These are phyloP conservation scores for Uronychia setigera DNA, from an alignment of 73 alveolate species.

Conservation along the genomic window DNA sequence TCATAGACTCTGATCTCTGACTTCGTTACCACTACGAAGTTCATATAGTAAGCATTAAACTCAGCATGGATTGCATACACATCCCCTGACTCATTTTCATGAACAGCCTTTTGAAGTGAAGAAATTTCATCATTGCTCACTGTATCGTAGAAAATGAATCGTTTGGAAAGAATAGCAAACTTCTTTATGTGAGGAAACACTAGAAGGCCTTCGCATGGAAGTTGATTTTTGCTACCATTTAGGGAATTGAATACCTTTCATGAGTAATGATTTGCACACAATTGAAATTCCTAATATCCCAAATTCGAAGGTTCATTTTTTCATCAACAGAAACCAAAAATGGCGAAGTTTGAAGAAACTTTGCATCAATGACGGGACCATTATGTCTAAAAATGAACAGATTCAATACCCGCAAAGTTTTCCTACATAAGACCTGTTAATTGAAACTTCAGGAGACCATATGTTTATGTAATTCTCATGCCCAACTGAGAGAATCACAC, in stretches of 20 bases:
- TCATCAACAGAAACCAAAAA: constrained; percentile 86
- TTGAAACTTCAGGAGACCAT: constrained; percentile 82
- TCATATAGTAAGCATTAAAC: constrained; percentile 77
- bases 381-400: constrained; percentile 49
- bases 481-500: constrained; percentile 88
- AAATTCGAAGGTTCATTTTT: constrained; percentile 81
- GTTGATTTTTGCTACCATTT: constrained; percentile 6
- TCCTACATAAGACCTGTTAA: constrained; percentile 77
- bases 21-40: constrained; percentile 74
- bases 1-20: constrained; percentile 82
- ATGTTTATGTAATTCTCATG: constrained; percentile 91
- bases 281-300: constrained; percentile 79
- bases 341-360: constrained; percentile 76
- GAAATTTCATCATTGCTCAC: constrained; percentile 40
- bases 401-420: constrained; percentile 61
- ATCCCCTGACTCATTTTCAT: constrained; percentile 47
- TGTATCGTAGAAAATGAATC: constrained; percentile 60
- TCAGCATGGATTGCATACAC: constrained; percentile 70
- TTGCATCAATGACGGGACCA: constrained; percentile 83
- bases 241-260: constrained; percentile 8
- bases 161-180: constrained; percentile 53
- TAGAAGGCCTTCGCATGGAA: constrained; percentile 47
- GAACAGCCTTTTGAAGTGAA: neutral
- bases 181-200: constrained; percentile 49
- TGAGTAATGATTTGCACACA: constrained; percentile 74